Percentiles rank a stretch among this genome's conserved stretches.
These are phyloP conservation scores for Phaseolus coccineus DNA, from an alignment of 331 rosid species.

Conservation along the genomic window DNA sequence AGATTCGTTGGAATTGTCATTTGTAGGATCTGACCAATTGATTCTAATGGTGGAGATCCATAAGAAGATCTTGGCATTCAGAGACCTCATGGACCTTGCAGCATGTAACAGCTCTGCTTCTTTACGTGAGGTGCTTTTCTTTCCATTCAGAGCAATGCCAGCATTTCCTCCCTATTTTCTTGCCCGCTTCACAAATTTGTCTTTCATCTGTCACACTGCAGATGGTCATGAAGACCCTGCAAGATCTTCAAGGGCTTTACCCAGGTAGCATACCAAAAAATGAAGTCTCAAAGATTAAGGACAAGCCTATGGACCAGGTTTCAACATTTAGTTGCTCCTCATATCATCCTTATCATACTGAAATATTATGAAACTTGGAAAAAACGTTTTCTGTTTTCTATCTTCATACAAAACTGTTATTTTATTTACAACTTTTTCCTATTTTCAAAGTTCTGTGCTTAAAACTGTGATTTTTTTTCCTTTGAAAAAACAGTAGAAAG, in stretches of 20 bases:
- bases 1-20: slow-evolving; percentile 40
- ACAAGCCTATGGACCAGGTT: slow-evolving; percentile 57
- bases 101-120: slow-evolving; percentile 56
- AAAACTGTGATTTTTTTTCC: not conserved
- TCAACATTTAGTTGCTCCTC: not conserved
- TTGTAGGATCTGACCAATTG: slow-evolving; percentile 46
- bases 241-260: slow-evolving; percentile 64
- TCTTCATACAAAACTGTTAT: not conserved
- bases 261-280: slow-evolving; percentile 48
- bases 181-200: not conserved
- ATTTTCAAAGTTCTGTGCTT: not conserved
- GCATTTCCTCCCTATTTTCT: slow-evolving; percentile 1
- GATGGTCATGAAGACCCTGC: slow-evolving; percentile 60
- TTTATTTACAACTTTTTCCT: not conserved
- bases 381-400: not conserved
- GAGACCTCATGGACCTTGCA: slow-evolving; percentile 73
- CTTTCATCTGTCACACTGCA: slow-evolving; percentile 40
- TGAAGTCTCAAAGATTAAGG: slow-evolving; percentile 51
- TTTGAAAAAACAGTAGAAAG: not conserved
- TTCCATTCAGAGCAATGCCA: not conserved
- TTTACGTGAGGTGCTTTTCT: slow-evolving; percentile 44
- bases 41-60: slow-evolving; percentile 55
- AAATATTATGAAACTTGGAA: not conserved
- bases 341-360: not conserved
- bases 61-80: slow-evolving; percentile 57